Evolutionary conservation across 129 eudicot genomes (phyloP).

Genomic region (Flaveria trinervia): DNA sequence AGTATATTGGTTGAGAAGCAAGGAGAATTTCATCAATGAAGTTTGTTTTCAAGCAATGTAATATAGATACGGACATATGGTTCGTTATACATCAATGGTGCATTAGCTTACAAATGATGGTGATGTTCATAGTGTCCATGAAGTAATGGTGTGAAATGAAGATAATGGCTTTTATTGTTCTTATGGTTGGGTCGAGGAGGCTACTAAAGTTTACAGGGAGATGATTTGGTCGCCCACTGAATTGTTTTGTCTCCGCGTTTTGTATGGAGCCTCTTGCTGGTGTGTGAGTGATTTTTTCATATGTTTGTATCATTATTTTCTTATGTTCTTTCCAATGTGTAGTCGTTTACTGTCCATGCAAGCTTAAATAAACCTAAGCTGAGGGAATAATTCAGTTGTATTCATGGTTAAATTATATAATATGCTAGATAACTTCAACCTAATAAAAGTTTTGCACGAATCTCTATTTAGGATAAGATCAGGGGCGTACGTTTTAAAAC

Average conservation of each 20-base stretch:
- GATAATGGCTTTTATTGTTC: conserved; percentile 56
- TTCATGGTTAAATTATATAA: too few relatives aligned
- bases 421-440: too few relatives aligned
- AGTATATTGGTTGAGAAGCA: conserved; percentile 83
- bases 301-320: background rate
- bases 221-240: conserved; percentile 63
- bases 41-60: conserved; percentile 55
- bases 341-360: too few relatives aligned
- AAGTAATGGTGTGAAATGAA: conserved; percentile 73
- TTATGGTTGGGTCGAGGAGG: conserved; percentile 62
- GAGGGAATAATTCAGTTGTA: too few relatives aligned
- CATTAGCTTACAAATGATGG: conserved; percentile 87
- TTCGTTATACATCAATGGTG: conserved; percentile 69
- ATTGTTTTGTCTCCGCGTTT: conserved; percentile 50
- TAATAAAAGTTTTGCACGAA: too few relatives aligned
- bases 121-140: conserved; percentile 64
- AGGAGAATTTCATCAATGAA: conserved; percentile 74
- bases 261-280: conserved; percentile 74
- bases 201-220: conserved; percentile 60
- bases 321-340: too few relatives aligned
- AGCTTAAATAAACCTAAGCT: too few relatives aligned
- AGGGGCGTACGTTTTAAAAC: too few relatives aligned
- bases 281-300: conserved; percentile 45
- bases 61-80: too few relatives aligned
- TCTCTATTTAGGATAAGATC: too few relatives aligned